A percentile compares a stretch with the other conserved stretches of the same genome.
These are phyloP conservation scores for Yamadazyma akitaensis DNA, from an alignment of 805 yeast species.

Conservation along the genomic window DNA sequence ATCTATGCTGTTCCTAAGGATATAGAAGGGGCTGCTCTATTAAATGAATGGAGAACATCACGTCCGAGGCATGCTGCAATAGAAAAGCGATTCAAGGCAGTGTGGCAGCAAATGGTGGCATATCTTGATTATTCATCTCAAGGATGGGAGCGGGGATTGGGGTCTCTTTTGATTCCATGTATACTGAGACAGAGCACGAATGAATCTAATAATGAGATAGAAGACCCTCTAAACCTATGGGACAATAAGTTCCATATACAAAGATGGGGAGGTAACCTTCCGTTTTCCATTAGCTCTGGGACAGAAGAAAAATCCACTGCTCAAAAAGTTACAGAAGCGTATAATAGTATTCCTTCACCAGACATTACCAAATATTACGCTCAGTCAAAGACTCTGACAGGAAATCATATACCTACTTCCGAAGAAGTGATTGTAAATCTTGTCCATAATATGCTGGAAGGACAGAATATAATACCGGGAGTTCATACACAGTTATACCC, in stretches of 20 bases:
- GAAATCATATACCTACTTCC: constrained; percentile 11
- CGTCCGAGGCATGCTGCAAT: constrained; percentile 29
- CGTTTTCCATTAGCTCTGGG: neutral
- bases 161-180: constrained; percentile 5
- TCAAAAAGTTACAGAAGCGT: constrained; percentile 26
- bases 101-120: constrained; percentile 35
- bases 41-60: constrained; percentile 33
- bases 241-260: constrained; percentile 23
- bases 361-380: constrained; percentile 17
- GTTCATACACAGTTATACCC: constrained; percentile 49
- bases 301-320: constrained; percentile 5
- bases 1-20: constrained; percentile 50
- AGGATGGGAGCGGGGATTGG: constrained; percentile 5
- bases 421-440: constrained; percentile 18
- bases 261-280: constrained; percentile 25
- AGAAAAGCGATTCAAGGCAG: constrained; percentile 22
- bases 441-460: constrained; percentile 16
- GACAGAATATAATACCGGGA: constrained; percentile 29
- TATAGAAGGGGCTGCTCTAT: constrained; percentile 25
- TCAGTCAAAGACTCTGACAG: constrained; percentile 2
- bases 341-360: constrained; percentile 33
- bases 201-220: neutral
- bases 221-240: neutral
- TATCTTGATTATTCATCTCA: constrained; percentile 40
- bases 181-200: neutral